A percentile compares a stretch with the other conserved stretches of the same genome.
phyloP scores from a whole-genome alignment of 208 protist species.

The Trypanosoma scelopori region DNA sequence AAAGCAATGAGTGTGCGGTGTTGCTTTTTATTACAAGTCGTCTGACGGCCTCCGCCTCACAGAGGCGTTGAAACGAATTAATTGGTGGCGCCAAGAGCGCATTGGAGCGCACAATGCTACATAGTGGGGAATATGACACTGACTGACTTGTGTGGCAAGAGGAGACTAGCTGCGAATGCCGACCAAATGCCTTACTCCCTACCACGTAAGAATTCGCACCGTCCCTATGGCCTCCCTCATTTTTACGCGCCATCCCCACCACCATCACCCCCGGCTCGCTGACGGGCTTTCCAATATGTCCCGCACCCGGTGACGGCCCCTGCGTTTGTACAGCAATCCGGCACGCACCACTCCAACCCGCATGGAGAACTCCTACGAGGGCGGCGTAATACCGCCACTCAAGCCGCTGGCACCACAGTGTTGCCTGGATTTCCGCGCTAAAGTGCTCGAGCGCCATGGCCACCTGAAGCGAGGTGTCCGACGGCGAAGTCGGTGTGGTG shows the following conservation, averaged over 20 bases:
- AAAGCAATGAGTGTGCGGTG: slow-evolving; percentile 9
- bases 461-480: not conserved
- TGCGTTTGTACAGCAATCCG: not conserved
- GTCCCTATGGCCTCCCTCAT: not conserved
- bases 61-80: slow-evolving; percentile 4
- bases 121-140: not conserved
- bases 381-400: slow-evolving; percentile 19
- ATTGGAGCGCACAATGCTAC: not conserved
- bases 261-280: not conserved
- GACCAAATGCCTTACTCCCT: not conserved
- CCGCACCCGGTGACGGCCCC: not conserved
- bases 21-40: slow-evolving; percentile 10
- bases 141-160: not conserved
- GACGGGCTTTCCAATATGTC: not conserved
- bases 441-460: not conserved
- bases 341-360: not conserved
- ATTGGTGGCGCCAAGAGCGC: not conserved
- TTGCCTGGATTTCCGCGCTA: slow-evolving; percentile 18
- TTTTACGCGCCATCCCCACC: not conserved
- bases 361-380: not conserved
- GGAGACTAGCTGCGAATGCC: not conserved
- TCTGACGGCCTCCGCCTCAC: slow-evolving; percentile 10
- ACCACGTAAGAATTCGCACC: not conserved
- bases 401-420: slow-evolving; percentile 22
- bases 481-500: not conserved